Evolutionary conservation across 345 rosid species (phyloP), one percentile per base, ranked within the genome.

Genomic region (Citrus trifoliata): DNA sequence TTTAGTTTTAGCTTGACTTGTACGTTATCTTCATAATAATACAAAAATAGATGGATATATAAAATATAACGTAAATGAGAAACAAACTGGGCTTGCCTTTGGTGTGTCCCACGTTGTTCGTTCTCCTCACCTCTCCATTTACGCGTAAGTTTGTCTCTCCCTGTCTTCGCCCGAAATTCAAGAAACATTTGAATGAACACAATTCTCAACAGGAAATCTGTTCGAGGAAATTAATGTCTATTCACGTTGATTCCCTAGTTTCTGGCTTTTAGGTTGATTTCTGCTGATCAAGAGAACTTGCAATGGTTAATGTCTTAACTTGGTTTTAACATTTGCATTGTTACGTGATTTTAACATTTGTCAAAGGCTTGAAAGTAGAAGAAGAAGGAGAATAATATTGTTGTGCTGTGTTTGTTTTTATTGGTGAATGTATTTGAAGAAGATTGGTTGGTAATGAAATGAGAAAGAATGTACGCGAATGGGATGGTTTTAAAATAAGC

Each of bases 401-500:
- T 18, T 38, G 40, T 2, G 33, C 33, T 61, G 22, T 73, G 62
- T 53, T 56, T 67, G 10, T 12, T 10, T 67, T 30, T 62, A 30
- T 13, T 74, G 37, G 64, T 16, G 3, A 25, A 9, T 19, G 10
- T 5, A 8, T 40, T 40, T 73, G 35, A 61, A 67, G 76, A 51
- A 27, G 38, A 3, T 46, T 13, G 76, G 25, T 72, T 64, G 70
- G 83, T 78, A 76, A 87, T 86, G 82, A 83, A 82, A 88, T 88
- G 91, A 89, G 85, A 83, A 85, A 85, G 72, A 71, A 53, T 81
- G 72, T 53, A 61, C 33, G 79, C 58, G 83, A 79, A 78, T 79
- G 88, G 84, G 69, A 51, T 72, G 71, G 75, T 81, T 78, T 76
- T 76, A 66, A 77, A 74, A 68, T 59, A 82, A 82, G 84, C 79